A percentile compares a stretch with the other conserved stretches of the same genome.
phyloP scores from a whole-genome alignment of 257 asterid genomes.

The Penstemon barbatus region DNA sequence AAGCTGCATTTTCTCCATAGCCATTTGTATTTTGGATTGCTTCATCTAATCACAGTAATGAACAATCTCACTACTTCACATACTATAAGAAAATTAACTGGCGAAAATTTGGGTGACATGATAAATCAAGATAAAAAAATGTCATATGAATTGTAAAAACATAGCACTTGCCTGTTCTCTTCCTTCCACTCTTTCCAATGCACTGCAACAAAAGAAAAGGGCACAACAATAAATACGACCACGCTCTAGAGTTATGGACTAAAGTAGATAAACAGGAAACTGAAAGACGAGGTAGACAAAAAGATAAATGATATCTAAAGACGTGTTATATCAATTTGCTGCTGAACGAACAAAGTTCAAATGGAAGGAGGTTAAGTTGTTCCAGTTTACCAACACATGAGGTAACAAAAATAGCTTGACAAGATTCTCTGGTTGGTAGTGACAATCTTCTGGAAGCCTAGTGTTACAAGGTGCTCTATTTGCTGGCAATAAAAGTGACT shows the following conservation, averaged over 20 bases:
- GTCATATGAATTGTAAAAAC: conserved; percentile 10
- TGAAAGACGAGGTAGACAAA: neutral
- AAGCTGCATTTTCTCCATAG: conserved; percentile 56
- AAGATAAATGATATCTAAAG: neutral
- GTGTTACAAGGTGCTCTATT: conserved; percentile 66
- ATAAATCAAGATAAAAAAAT: conserved; percentile 12
- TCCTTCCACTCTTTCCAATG: conserved; percentile 72
- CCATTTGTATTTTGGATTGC: conserved; percentile 51
- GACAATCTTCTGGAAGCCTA: conserved; percentile 96
- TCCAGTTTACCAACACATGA: conserved; percentile 62
- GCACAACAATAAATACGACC: conserved; percentile 18
- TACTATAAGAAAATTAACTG: neutral
- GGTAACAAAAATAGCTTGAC: conserved; percentile 91
- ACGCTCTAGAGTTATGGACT: neutral
- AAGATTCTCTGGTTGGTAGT: conserved; percentile 94
- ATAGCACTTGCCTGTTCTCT: conserved; percentile 51
- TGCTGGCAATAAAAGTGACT: conserved; percentile 69
- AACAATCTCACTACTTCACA: conserved; percentile 21
- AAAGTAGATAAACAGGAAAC: conserved; percentile 2
- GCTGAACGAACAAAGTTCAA: conserved; percentile 1
- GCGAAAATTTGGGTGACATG: neutral
- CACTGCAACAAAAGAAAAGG: conserved; percentile 57
- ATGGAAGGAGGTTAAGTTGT: conserved; percentile 5
- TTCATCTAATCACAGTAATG: conserved; percentile 47
- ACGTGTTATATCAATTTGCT: neutral